These are phyloP conservation scores for Mycena maculata DNA, from an alignment of 768 basidiomycete species.

Conservation along the genomic window DNA sequence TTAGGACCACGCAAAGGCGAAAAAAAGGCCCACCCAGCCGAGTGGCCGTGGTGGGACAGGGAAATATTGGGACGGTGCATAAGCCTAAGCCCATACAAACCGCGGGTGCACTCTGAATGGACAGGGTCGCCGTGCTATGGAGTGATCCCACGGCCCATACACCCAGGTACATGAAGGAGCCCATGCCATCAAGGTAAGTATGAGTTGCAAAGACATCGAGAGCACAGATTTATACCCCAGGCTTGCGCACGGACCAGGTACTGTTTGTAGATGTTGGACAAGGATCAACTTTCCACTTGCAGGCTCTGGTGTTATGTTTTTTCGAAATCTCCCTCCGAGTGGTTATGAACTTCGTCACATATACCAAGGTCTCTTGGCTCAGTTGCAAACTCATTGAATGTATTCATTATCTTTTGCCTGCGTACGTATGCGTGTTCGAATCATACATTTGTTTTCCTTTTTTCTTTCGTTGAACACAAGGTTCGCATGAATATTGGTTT, in stretches of 20 bases:
- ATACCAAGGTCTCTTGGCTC: too few species aligned
- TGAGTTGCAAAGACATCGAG: conserved; percentile 3
- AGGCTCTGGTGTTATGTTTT: too few species aligned
- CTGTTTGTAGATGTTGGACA: neutral
- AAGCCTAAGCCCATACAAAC: conserved; percentile 79
- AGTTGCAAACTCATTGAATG: too few species aligned
- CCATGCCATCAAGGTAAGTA: conserved; percentile 37
- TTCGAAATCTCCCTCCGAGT: too few species aligned
- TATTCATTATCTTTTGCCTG: too few species aligned
- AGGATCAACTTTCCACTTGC: too few species aligned
- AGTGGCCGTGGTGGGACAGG: conserved; percentile 77
- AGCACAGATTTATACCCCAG: neutral
- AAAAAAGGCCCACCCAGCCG: conserved; percentile 40
- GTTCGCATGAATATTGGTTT: too few species aligned
- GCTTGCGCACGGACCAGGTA: conserved; percentile 5
- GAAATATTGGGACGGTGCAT: conserved; percentile 87
- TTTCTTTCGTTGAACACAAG: too few species aligned
- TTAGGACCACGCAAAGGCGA: conserved; percentile 12
- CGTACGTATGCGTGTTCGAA: too few species aligned
- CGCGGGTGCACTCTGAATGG: conserved; percentile 66
- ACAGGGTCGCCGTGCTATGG: conserved; percentile 82
- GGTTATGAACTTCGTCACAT: too few species aligned
- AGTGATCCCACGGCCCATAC: conserved; percentile 39
- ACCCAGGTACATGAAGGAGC: conserved; percentile 34
- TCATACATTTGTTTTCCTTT: too few species aligned